These are phyloP conservation scores for Haplosporangium gracile DNA, from an alignment of 192 early-diverging fungal species.

Conservation along the genomic window DNA sequence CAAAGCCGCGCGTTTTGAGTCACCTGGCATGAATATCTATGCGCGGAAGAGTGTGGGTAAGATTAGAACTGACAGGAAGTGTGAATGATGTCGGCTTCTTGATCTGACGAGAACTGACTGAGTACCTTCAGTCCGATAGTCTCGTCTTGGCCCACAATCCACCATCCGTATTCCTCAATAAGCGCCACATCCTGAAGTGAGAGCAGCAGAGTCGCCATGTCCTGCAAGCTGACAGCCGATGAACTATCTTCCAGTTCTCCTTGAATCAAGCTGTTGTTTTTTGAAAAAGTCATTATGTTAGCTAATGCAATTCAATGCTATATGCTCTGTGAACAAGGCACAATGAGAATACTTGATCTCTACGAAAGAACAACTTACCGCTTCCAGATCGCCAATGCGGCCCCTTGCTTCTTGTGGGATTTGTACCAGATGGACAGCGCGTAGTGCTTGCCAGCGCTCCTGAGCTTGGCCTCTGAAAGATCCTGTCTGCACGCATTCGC, in stretches of 20 bases:
- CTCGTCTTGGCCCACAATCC: slow-evolving; percentile 62
- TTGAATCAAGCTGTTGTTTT: slow-evolving; percentile 59
- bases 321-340: background rate
- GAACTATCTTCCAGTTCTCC: slow-evolving; percentile 66
- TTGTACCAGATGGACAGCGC: slow-evolving; percentile 73
- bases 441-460: slow-evolving; percentile 67
- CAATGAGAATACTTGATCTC: background rate
- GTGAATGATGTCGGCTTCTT: background rate
- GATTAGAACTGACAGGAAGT: background rate
- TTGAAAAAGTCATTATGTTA: background rate
- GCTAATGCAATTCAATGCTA: background rate
- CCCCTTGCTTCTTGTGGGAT: slow-evolving; percentile 55
- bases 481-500: slow-evolving; percentile 64
- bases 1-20: slow-evolving; percentile 35
- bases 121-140: slow-evolving; percentile 60
- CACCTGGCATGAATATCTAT: slow-evolving; percentile 57
- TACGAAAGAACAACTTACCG: slow-evolving; percentile 54
- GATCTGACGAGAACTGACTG: background rate
- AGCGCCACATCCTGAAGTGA: slow-evolving; percentile 44
- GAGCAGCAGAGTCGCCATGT: slow-evolving; percentile 58
- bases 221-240: slow-evolving; percentile 57
- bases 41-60: background rate
- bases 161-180: slow-evolving; percentile 65
- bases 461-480: slow-evolving; percentile 63
- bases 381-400: slow-evolving; percentile 74